phyloP scores from a whole-genome alignment of 2,329 filamentous ascomycete species.

The Fusarium compactum region DNA sequence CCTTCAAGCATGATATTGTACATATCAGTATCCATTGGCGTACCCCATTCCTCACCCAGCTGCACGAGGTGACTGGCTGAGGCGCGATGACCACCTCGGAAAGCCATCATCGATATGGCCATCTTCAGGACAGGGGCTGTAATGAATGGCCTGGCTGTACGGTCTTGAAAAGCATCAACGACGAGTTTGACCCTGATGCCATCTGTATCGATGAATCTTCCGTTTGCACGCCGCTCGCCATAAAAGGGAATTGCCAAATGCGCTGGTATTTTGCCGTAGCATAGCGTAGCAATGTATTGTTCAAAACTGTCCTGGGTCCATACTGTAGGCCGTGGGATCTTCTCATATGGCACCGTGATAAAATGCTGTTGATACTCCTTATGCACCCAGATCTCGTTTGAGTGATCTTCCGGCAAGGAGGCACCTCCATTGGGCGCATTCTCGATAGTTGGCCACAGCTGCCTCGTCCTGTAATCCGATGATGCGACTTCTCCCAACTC shows the following conservation, averaged over 20 bases:
- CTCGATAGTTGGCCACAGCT: conserved; percentile 54
- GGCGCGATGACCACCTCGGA: conserved; percentile 52
- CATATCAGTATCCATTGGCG: conserved; percentile 60
- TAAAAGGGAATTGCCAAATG: conserved; percentile 54
- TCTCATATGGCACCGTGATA: conserved; percentile 53
- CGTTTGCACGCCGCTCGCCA: conserved; percentile 44
- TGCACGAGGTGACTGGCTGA: conserved; percentile 53
- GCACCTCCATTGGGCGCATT: conserved; percentile 44
- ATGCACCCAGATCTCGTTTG: conserved; percentile 53
- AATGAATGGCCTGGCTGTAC: conserved; percentile 50
- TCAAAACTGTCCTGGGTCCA: conserved; percentile 60
- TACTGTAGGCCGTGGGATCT: conserved; percentile 53
- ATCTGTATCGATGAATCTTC: conserved; percentile 53
- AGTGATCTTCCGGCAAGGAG: conserved; percentile 37
- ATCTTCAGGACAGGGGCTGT: conserved; percentile 58
- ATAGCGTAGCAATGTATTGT: conserved; percentile 58
- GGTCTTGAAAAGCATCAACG: conserved; percentile 54
- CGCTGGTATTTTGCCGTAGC: conserved; percentile 52
- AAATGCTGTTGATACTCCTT: conserved; percentile 49
- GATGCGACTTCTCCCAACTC: conserved; percentile 53
- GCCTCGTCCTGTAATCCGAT: conserved; percentile 52
- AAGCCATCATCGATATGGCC: conserved; percentile 58
- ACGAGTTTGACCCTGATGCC: conserved; percentile 56
- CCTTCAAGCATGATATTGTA: conserved; percentile 63
- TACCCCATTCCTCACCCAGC: conserved; percentile 52